Evolutionary conservation across 1,284 basidiomycete genomes (phyloP).

Genomic region (Cryptococcus sp.): DNA sequence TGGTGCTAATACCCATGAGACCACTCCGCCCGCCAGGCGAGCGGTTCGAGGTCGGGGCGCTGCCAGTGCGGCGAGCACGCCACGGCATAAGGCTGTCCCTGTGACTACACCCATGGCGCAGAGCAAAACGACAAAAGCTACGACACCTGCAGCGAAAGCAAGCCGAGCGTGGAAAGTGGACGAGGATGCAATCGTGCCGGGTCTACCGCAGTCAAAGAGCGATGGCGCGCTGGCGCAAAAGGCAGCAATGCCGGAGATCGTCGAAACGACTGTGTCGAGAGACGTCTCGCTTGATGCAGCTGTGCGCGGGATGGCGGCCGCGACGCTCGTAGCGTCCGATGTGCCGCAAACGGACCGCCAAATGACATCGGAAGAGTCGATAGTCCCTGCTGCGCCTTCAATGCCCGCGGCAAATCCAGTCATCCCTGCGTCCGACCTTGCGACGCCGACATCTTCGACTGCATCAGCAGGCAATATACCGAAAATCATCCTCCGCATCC

Average conservation of each 20-base stretch:
- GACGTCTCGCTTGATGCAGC: background rate
- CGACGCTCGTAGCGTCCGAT: background rate
- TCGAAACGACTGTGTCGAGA: background rate
- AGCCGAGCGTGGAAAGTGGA: background rate
- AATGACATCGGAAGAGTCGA: no score
- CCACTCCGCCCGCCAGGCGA: slow-evolving; percentile 10
- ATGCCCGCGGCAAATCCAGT: no score
- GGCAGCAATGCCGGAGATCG: no score
- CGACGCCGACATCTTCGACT: background rate
- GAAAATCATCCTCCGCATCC: slow-evolving; percentile 30
- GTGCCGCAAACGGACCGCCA: no score
- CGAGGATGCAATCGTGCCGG: background rate
- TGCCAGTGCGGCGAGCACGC: background rate
- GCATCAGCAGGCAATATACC: slow-evolving; percentile 4
- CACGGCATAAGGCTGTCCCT: background rate
- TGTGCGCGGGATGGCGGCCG: background rate
- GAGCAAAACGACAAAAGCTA: background rate
- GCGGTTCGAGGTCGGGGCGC: slow-evolving; percentile 2
- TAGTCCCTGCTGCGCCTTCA: no score
- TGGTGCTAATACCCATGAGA: slow-evolving; percentile 10
- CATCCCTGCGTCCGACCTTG: background rate
- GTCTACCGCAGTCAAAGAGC: background rate
- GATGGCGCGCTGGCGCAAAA: background rate
- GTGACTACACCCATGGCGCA: background rate
- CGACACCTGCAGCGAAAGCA: background rate